Evolutionary conservation across 2,329 filamentous ascomycete genomes (phyloP).

Genomic region (Monosporascus sp.): DNA sequence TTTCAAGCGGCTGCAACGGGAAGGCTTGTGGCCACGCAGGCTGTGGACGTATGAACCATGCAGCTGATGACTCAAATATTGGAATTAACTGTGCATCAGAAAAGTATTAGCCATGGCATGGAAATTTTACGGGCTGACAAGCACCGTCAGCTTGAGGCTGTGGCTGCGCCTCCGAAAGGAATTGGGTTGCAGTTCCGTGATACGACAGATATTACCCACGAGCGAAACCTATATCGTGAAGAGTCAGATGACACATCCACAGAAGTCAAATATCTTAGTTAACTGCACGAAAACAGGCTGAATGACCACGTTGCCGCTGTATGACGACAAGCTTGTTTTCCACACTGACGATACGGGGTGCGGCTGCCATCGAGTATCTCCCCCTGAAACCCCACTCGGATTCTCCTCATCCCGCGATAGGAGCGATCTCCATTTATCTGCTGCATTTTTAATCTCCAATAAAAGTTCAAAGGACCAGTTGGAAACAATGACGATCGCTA

Average conservation of each 20-base stretch:
- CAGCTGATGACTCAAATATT: background rate
- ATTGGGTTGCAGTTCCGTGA: background rate
- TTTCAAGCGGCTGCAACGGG: background rate
- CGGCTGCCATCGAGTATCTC: no score
- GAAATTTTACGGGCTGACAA: background rate
- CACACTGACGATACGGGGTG: no score
- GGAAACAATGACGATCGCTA: background rate
- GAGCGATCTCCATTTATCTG: no score
- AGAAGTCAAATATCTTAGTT: no score
- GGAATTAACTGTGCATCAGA: background rate
- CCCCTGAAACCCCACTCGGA: no score
- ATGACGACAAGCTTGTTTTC: no score
- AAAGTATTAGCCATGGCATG: background rate
- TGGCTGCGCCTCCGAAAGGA: background rate
- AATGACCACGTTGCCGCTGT: no score
- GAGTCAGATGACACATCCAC: no score
- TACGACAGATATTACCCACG: background rate
- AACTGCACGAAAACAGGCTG: no score
- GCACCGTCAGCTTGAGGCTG: background rate
- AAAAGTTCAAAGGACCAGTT: no score
- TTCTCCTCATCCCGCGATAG: no score
- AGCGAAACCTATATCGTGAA: background rate
- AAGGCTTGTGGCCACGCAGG: background rate
- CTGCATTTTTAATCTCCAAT: no score
- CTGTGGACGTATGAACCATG: background rate